A percentile compares a stretch with the other conserved stretches of the same genome.
phyloP scores from a whole-genome alignment of 768 basidiomycete genomes.

The Macrolepiota dolichaula region DNA sequence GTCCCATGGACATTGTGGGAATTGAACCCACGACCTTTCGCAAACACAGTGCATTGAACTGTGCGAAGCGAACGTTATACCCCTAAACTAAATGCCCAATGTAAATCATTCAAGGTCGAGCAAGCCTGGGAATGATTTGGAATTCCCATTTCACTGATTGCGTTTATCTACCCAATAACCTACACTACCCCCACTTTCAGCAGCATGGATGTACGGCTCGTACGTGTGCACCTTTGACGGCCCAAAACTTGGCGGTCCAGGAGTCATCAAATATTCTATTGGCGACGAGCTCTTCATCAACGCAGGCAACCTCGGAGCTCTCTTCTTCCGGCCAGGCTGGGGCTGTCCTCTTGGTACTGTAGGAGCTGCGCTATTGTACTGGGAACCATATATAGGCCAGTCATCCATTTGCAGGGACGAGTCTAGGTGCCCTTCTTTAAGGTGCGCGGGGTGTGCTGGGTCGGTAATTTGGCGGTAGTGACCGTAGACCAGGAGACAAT shows the following conservation, averaged over 20 bases:
- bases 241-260: constrained; percentile 25
- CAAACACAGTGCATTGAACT: constrained; percentile 19
- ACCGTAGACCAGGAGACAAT: constrained; percentile 33
- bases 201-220: not conserved
- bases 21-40: constrained; percentile 59
- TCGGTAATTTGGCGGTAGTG: constrained; percentile 39
- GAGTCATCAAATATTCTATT: constrained; percentile 20
- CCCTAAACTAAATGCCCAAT: constrained; percentile 54
- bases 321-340: not conserved
- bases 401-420: constrained; percentile 11
- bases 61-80: constrained; percentile 62
- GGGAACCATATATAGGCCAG: constrained; percentile 15
- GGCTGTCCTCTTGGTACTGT: constrained; percentile 4
- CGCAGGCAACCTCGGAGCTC: constrained; percentile 6
- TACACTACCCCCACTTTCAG: not conserved
- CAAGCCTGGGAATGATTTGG: not conserved
- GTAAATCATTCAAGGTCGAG: not conserved
- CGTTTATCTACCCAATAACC: not conserved
- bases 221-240: not conserved
- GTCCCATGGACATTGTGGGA: constrained; percentile 52
- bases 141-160: not conserved
- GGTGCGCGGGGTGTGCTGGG: constrained; percentile 32
- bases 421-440: constrained; percentile 15
- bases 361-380: constrained; percentile 1
- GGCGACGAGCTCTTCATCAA: constrained; percentile 29